phyloP scores from a whole-genome alignment of 1,284 basidiomycete genomes.

The Grifola frondosa region DNA sequence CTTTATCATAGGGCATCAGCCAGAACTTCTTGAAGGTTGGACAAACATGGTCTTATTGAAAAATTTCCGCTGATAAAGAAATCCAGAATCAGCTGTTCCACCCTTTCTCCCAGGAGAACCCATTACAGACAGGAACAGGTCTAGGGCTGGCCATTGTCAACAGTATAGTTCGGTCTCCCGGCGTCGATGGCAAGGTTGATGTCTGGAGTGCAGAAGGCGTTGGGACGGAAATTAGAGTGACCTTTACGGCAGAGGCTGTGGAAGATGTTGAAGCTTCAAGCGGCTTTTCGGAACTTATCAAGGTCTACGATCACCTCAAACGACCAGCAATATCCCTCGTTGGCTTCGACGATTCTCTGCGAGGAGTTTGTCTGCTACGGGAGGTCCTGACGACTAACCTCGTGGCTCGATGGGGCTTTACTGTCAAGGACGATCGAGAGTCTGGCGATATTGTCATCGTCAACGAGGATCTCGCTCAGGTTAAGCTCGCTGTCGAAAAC shows the following conservation, averaged over 20 bases:
- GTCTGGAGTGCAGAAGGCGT: slow-evolving; percentile 86
- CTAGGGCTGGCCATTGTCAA: slow-evolving; percentile 97
- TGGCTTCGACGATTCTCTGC: slow-evolving; percentile 69
- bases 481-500: slow-evolving; percentile 57
- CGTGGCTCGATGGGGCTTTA: slow-evolving; percentile 77
- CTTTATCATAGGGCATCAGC: slow-evolving; percentile 68
- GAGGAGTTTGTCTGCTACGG: slow-evolving; percentile 68
- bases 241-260: slow-evolving; percentile 73
- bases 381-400: slow-evolving; percentile 70
- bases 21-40: slow-evolving; percentile 81
- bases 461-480: slow-evolving; percentile 73
- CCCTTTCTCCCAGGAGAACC: slow-evolving; percentile 94
- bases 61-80: not conserved
- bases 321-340: slow-evolving; percentile 67
- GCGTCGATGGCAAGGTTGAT: slow-evolving; percentile 85
- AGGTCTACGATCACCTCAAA: slow-evolving; percentile 42
- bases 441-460: slow-evolving; percentile 79
- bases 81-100: slow-evolving; percentile 90
- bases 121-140: slow-evolving; percentile 89
- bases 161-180: slow-evolving; percentile 85
- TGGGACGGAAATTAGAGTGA: slow-evolving; percentile 93
- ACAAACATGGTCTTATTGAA: slow-evolving; percentile 8
- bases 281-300: slow-evolving; percentile 45
- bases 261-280: slow-evolving; percentile 42
- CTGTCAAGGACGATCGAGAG: slow-evolving; percentile 43